Evolutionary conservation across 257 asterid genomes (phyloP).

Genomic region (Lithospermum erythrorhizon): DNA sequence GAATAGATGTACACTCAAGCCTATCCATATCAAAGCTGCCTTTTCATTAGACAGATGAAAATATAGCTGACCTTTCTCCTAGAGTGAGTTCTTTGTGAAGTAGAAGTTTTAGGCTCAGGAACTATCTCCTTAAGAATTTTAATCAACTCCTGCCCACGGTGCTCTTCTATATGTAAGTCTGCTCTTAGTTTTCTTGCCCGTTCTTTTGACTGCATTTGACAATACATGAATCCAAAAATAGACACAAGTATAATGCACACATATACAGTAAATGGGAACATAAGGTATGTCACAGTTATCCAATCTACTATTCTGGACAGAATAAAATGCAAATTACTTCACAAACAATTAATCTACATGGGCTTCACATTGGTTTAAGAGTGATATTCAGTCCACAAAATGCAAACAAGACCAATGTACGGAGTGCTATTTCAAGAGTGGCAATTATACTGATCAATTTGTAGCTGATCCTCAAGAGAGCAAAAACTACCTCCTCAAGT

Average conservation of each 20-base stretch:
- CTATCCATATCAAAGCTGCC: neutral
- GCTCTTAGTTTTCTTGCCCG: constrained; percentile 73
- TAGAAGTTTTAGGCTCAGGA: constrained; percentile 39
- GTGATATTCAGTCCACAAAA: neutral
- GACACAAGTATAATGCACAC: neutral
- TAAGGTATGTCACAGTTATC: too few species aligned
- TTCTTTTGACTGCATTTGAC: constrained; percentile 62
- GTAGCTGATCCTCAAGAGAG: neutral
- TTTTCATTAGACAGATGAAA: neutral
- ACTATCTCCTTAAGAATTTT: constrained; percentile 65
- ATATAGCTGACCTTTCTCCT: constrained; percentile 60
- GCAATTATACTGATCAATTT: neutral
- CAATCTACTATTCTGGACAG: neutral
- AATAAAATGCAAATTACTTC: too few species aligned
- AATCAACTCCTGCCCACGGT: constrained; percentile 60
- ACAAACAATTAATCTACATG: too few species aligned
- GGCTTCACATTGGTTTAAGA: too few species aligned
- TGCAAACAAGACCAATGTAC: neutral
- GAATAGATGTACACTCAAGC: neutral
- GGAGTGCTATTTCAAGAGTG: neutral
- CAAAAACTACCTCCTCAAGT: constrained; percentile 53
- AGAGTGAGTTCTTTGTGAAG: constrained; percentile 37
- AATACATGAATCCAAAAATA: neutral
- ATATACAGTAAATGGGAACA: neutral
- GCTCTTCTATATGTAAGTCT: constrained; percentile 80